A percentile compares a stretch with the other conserved stretches of the same genome.
Evolutionary conservation across 345 rosid species (phyloP).

Genomic region (Lepidium didymum): DNA sequence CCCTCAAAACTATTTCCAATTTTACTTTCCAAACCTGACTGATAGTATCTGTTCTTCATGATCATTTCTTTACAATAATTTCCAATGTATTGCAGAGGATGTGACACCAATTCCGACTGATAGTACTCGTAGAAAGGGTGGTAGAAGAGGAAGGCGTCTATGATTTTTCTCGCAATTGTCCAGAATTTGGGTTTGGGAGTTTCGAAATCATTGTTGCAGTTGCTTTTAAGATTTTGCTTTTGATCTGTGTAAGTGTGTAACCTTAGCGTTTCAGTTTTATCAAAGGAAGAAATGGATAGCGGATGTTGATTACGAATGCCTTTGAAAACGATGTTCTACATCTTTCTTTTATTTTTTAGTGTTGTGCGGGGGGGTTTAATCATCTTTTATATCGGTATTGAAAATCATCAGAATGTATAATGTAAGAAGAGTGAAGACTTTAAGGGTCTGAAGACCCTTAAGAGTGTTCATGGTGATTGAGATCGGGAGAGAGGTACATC

Average conservation of each 20-base stretch:
- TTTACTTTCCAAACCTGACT: background rate
- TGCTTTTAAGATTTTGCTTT: background rate
- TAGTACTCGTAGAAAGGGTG: conserved; percentile 77
- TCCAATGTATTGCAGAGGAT: conserved; percentile 43
- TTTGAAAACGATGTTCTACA: background rate
- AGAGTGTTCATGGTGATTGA: no score
- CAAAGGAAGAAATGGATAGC: background rate
- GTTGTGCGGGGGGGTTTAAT: no score
- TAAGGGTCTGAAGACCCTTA: no score
- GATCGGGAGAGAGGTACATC: background rate
- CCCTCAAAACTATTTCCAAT: background rate
- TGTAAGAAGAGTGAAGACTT: no score
- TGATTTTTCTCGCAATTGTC: conserved; percentile 20
- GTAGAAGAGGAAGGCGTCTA: conserved; percentile 73
- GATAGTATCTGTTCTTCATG: background rate
- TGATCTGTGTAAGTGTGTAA: background rate
- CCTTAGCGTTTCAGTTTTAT: background rate
- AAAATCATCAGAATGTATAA: no score
- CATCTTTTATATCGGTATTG: no score
- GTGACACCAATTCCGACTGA: conserved; percentile 73
- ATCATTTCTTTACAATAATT: background rate
- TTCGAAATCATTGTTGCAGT: background rate
- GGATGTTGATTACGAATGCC: background rate
- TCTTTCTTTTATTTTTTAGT: no score
- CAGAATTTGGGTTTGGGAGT: background rate